phyloP scores from a whole-genome alignment of 225 moss, liverwort and hornwort species.

The Lunularia cruciata region DNA sequence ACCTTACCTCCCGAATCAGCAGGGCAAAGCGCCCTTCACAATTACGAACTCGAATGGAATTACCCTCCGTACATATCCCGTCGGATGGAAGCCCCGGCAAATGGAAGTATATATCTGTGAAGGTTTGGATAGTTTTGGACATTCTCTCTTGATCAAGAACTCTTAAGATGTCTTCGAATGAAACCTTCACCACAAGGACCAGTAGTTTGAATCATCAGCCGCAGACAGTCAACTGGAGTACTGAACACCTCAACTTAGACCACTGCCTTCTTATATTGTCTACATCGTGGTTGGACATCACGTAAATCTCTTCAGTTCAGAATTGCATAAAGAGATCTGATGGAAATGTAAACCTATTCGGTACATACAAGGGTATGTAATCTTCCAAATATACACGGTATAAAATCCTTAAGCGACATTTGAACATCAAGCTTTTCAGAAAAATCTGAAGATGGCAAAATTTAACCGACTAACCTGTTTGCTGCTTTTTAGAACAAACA shows the following conservation, averaged over 20 bases:
- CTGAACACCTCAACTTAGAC: no score
- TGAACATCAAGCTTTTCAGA: no score
- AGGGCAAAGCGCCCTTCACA: conserved; percentile 87
- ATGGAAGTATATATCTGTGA: conserved; percentile 85
- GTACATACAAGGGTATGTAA: not conserved
- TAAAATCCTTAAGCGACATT: no score
- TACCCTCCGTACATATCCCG: conserved; percentile 72
- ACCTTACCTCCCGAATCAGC: conserved; percentile 72
- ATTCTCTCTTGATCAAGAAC: conserved; percentile 70
- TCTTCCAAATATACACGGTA: not conserved
- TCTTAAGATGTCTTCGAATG: conserved; percentile 59
- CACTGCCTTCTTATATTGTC: not conserved
- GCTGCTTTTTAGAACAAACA: conserved; percentile 88
- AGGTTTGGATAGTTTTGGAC: conserved; percentile 71
- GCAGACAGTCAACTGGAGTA: no score
- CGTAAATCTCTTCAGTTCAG: no score
- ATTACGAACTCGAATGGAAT: conserved; percentile 84
- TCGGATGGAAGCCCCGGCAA: conserved; percentile 73
- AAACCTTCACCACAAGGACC: conserved; percentile 43
- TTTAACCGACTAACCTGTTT: conserved; percentile 52
- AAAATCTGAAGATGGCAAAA: not conserved
- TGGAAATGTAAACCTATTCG: no score
- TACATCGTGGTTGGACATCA: not conserved
- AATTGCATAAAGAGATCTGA: no score
- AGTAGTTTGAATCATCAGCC: no score